Evolutionary conservation across 2,329 filamentous ascomycete genomes (phyloP).

Genomic region (Pezicula radicicola): DNA sequence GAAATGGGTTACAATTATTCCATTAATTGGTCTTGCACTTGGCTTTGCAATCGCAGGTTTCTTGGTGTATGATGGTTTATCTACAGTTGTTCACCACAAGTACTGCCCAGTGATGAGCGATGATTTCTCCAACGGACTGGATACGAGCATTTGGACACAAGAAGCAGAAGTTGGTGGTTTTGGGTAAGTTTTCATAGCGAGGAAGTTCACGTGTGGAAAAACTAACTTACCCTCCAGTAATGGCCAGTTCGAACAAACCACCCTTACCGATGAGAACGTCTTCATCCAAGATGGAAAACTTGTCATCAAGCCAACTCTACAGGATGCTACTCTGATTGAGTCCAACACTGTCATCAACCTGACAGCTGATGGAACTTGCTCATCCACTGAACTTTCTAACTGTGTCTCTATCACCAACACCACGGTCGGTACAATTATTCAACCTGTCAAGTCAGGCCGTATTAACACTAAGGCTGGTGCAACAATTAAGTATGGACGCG

Average conservation of each 20-base stretch:
- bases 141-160: conserved; percentile 44
- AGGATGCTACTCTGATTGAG: conserved; percentile 64
- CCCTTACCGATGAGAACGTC: conserved; percentile 68
- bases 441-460: conserved; percentile 74
- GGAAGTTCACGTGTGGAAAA: neutral
- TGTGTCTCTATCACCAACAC: conserved; percentile 74
- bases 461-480: conserved; percentile 71
- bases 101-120: conserved; percentile 51
- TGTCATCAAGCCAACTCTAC: conserved; percentile 73
- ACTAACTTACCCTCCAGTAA: conserved; percentile 49
- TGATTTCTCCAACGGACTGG: conserved; percentile 48
- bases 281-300: conserved; percentile 68
- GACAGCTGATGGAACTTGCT: conserved; percentile 62
- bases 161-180: conserved; percentile 42
- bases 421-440: conserved; percentile 74
- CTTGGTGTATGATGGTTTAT: conserved; percentile 72
- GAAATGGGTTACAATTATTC: conserved; percentile 84
- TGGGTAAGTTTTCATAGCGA: conserved; percentile 47
- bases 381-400: conserved; percentile 52
- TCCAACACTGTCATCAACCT: conserved; percentile 68
- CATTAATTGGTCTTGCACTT: conserved; percentile 65
- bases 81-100: conserved; percentile 68
- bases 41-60: conserved; percentile 68
- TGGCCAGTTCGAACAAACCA: conserved; percentile 78
- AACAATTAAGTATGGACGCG: conserved; percentile 74